These are phyloP conservation scores for Ustilago bromivora DNA, from an alignment of 1,284 basidiomycete genomes.

Conservation along the genomic window DNA sequence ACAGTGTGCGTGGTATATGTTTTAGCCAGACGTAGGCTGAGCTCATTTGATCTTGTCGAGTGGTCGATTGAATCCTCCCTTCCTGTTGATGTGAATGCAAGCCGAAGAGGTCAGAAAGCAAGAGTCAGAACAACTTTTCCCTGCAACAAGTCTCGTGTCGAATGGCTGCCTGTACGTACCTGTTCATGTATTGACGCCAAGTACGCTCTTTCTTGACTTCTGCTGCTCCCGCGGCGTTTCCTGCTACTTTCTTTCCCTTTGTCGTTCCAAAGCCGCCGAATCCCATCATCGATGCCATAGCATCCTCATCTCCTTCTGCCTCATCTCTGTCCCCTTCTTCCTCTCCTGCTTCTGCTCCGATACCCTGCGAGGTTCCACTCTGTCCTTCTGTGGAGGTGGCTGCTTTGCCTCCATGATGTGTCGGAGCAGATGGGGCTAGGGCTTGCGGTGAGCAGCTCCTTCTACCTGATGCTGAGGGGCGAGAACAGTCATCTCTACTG, in stretches of 20 bases:
- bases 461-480: neutral
- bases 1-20: neutral
- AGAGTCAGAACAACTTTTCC: neutral
- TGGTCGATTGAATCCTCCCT: constrained; percentile 57
- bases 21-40: neutral
- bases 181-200: constrained; percentile 97
- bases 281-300: constrained; percentile 91
- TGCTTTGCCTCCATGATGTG: neutral
- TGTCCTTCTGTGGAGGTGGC: neutral
- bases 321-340: constrained; percentile 20
- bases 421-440: neutral
- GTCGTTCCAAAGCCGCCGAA: constrained; percentile 87
- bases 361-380: neutral
- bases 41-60: constrained; percentile 55
- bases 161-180: neutral
- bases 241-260: constrained; percentile 83
- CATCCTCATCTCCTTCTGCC: constrained; percentile 60
- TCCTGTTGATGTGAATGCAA: constrained; percentile 15
- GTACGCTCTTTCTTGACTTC: constrained; percentile 88
- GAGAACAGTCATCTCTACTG: neutral
- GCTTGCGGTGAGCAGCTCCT: constrained; percentile 1
- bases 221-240: constrained; percentile 72
- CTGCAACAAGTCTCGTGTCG: neutral
- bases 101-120: neutral
- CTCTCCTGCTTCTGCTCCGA: constrained; percentile 1